Evolutionary conservation across 1,139 yeast genomes (phyloP).

Genomic region (Pichia sp.): DNA sequence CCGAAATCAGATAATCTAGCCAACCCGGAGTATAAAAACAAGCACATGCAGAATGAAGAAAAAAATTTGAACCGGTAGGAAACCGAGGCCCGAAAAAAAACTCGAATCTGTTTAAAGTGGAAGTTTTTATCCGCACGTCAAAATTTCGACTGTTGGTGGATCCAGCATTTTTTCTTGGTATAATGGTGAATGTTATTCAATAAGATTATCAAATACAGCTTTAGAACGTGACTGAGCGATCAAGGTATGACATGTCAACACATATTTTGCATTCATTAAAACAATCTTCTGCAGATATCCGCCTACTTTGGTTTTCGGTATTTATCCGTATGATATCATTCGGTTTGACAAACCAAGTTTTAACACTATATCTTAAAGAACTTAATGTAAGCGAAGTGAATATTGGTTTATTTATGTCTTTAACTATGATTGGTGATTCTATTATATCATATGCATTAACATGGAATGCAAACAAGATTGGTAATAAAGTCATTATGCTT

Average conservation of each 20-base stretch:
- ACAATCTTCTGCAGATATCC: constrained; percentile 42
- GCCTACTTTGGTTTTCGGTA: constrained; percentile 63
- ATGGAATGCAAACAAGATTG: constrained; percentile 73
- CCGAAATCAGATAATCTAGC: no score
- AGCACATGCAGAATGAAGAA: no score
- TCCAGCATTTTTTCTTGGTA: no score
- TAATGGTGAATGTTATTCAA: no score
- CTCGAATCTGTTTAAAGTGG: no score
- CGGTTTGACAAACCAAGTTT: constrained; percentile 76
- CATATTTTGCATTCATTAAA: constrained; percentile 20
- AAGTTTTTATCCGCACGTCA: no score
- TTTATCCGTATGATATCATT: constrained; percentile 70
- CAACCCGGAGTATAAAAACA: no score
- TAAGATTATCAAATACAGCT: no score
- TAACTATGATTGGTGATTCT: constrained; percentile 78
- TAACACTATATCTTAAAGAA: constrained; percentile 60
- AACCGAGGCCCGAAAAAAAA: no score
- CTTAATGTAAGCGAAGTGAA: constrained; percentile 49
- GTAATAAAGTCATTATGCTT: constrained; percentile 61
- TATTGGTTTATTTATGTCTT: constrained; percentile 79
- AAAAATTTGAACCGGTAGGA: no score
- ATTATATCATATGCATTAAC: constrained; percentile 64
- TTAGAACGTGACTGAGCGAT: no score
- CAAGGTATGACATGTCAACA: constrained; percentile 17
- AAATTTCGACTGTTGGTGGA: no score